These are phyloP conservation scores for Venturiaceae sp. DNA, from an alignment of 2,329 filamentous ascomycete genomes.

Conservation along the genomic window DNA sequence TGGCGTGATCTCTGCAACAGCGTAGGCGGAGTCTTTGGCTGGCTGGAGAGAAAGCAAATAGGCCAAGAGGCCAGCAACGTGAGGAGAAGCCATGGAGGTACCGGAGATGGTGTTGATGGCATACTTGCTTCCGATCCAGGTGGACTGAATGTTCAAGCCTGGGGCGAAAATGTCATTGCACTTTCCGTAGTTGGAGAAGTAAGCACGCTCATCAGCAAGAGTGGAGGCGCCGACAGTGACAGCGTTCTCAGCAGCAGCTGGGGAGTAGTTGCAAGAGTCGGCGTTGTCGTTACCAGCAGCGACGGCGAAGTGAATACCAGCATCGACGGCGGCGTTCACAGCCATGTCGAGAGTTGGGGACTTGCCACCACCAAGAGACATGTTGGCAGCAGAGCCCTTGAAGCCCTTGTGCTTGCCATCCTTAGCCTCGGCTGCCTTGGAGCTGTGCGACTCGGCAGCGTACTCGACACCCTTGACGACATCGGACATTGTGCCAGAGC, in stretches of 20 bases:
- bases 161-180: conserved; percentile 99
- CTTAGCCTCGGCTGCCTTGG: conserved; percentile 71
- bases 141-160: conserved; percentile 92
- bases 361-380: conserved; percentile 98
- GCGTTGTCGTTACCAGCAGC: conserved; percentile 98
- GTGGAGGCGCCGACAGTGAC: conserved; percentile 94
- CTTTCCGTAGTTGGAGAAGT: conserved; percentile 99
- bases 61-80: conserved; percentile 90
- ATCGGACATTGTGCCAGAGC: conserved; percentile 96
- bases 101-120: conserved; percentile 98
- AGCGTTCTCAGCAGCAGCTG: conserved; percentile 81
- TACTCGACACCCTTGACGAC: conserved; percentile 98
- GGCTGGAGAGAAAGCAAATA: conserved; percentile 98
- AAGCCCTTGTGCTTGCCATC: conserved; percentile 81
- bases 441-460: conserved; percentile 70
- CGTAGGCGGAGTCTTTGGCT: conserved; percentile 78
- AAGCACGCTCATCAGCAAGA: conserved; percentile 88
- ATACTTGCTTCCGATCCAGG: conserved; percentile 95
- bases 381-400: conserved; percentile 99
- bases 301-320: conserved; percentile 94
- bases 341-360: conserved; percentile 82
- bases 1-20: conserved; percentile 80
- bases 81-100: conserved; percentile 98
- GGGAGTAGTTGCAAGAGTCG: conserved; percentile 98
- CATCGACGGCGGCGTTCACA: conserved; percentile 86